Base-by-base conservation (phyloP, 2,329 filamentous ascomycete species). In the Aspergillus pseudotamarii region DNA sequence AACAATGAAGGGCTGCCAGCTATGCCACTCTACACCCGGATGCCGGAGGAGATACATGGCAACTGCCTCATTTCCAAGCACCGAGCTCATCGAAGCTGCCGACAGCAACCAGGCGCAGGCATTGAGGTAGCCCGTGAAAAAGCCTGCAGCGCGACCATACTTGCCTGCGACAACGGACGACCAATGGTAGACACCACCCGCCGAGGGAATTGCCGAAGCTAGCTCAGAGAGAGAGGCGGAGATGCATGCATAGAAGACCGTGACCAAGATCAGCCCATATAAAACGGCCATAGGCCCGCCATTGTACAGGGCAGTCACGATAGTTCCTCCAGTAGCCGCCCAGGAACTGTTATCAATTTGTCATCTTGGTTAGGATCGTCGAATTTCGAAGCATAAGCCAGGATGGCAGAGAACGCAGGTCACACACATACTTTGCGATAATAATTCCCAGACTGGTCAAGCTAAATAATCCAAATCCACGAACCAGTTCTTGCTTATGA, bases 201-300 rank as follows among this genome's bases (percentile, higher is more conserved):
- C 83, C 0, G 84, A 86, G 2, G 85, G 85, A 53, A 87, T 85
- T 0, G 85, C 82, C 30, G 83, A 85, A 2, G 84, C 83, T 0
- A 88, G 77, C 70, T 88, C 85, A 28, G 85, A 84, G 32, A 88
- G 78, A n/a, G 81, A 84, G 1, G 83, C 83, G 0, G 83, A 84
- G 28, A 88, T 80, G 34, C 82, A 74, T 68, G 82, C 83, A 73
- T 87, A 88, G 68, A 85, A 86, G 19, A 80, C 64, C 23, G 73
- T 77, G 43, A 77, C 77, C 2, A 75, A 66, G 41, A 80, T 71
- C 19, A 88, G 84, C 66, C 87, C 85, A 71, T 87, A 88, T 0
- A 88, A 69, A 0, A 88, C 84, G 0, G 85, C 85, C 8, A 86
- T 85, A 0, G 86, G 84, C 0, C 86, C 86, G 45, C 86, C 86